Evolutionary conservation across 208 protist genomes (phyloP), one percentile per base, ranked within the genome.

Genomic region (Wallacemonas sp.): DNA sequence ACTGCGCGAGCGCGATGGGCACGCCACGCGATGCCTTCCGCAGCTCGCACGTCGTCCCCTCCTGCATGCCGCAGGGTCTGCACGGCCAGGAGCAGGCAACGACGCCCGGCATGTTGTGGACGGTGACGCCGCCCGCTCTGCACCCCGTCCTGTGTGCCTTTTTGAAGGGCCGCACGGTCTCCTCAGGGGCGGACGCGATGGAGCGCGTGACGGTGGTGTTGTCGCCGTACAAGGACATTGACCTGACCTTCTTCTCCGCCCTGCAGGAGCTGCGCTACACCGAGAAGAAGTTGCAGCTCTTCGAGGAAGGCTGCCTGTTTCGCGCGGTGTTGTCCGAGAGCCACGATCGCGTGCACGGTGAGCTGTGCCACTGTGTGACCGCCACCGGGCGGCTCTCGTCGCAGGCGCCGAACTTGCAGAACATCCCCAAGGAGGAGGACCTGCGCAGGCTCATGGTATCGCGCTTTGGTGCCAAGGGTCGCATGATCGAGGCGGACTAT

Each of bases 401-500:
- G 44, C 89, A 94, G 78, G 85, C 88, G 61, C 92, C 92, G 22
- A 95, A 95, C 61, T 57, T 97, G 71, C 92, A 95, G 71, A 95
- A 94, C 74, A 94, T 97, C 48, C 92, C 92, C 8, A 79, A 77
- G 42, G 87, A 95, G 65, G 83, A 93, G 70, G 89, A 93, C 54
- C 74, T 97, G 57, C 80, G 92, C 18, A 76, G 79, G 14, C 76
- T 94, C 4, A 82, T 97, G 22, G 76, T 89, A 11, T 95, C 89
- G 29, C 92, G 92, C 44, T 97, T 97, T 62, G 89, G 92, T 28
- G 57, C 55, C 18, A 63, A 81, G 32, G 92, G 92, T 3, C 82
- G 81, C 50, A 95, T 97, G 87, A 89, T 97, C 59, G 92, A 97
- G 69, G 89, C 89, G 16, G 92, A 97, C 70, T 97, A 97, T 77